Evolutionary conservation across 768 basidiomycete species (phyloP).

Genomic region (Panus rudis): DNA sequence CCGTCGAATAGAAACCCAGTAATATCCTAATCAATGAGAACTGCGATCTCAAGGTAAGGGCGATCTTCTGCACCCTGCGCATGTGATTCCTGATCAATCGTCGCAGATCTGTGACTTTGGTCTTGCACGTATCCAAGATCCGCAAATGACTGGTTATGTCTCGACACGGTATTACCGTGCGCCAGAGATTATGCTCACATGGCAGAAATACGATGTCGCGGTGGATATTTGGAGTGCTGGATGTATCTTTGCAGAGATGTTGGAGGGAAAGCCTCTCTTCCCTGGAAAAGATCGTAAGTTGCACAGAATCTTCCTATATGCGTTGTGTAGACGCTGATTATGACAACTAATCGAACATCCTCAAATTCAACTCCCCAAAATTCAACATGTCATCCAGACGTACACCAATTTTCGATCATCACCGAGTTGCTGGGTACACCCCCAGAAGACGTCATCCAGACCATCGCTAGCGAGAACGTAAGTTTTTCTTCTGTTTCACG

Average conservation of each 20-base stretch:
- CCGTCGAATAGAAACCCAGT: conserved; percentile 75
- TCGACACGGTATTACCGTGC: conserved; percentile 98
- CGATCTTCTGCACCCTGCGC: background rate
- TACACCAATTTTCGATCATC: conserved; percentile 99
- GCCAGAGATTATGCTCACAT: conserved; percentile 99
- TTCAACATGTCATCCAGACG: conserved; percentile 65
- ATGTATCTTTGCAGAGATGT: conserved; percentile 99
- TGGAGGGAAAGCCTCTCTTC: conserved; percentile 97
- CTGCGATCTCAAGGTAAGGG: conserved; percentile 87
- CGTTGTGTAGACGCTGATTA: conserved; percentile 3
- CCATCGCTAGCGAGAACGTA: conserved; percentile 96
- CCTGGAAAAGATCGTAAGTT: conserved; percentile 99
- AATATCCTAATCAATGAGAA: conserved; percentile 99
- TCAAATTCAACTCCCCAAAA: too few species aligned
- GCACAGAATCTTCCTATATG: conserved; percentile 3
- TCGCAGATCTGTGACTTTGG: conserved; percentile 96
- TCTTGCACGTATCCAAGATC: conserved; percentile 96
- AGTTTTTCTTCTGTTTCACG: conserved; percentile 20
- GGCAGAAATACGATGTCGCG: conserved; percentile 99
- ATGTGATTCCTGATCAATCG: conserved; percentile 11
- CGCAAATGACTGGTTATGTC: conserved; percentile 99
- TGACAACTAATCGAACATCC: too few species aligned
- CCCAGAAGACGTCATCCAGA: conserved; percentile 98
- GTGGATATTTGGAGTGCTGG: conserved; percentile 99
- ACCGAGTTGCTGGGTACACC: conserved; percentile 98